Evolutionary conservation across 495 filamentous ascomycete species (phyloP).

Genomic region (Penicillium soppii): DNA sequence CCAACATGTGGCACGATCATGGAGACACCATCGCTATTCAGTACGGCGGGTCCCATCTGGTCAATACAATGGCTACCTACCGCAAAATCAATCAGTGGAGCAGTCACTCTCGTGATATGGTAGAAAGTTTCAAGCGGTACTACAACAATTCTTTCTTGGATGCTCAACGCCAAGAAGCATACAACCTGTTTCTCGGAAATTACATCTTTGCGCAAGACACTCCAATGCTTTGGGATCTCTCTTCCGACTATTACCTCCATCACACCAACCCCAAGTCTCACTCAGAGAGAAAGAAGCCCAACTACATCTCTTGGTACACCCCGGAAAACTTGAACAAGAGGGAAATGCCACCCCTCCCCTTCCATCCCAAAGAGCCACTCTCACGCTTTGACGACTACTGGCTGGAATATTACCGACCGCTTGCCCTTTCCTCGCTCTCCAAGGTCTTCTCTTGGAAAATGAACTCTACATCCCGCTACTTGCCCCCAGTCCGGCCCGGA

Average conservation of each 20-base stretch:
- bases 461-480: slow-evolving; percentile 80
- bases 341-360: slow-evolving; percentile 53
- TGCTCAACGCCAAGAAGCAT: slow-evolving; percentile 93
- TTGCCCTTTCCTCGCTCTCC: slow-evolving; percentile 76
- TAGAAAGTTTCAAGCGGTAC: slow-evolving; percentile 98
- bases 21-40: slow-evolving; percentile 97
- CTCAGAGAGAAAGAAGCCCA: slow-evolving; percentile 61
- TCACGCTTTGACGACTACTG: slow-evolving; percentile 89
- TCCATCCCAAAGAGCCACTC: slow-evolving; percentile 53
- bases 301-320: slow-evolving; percentile 86
- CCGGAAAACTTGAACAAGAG: slow-evolving; percentile 66
- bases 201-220: slow-evolving; percentile 89
- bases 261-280: slow-evolving; percentile 78
- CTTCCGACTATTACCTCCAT: slow-evolving; percentile 95
- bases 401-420: slow-evolving; percentile 95
- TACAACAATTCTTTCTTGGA: slow-evolving; percentile 99
- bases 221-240: slow-evolving; percentile 96
- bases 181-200: slow-evolving; percentile 96
- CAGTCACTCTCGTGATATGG: slow-evolving; percentile 95
- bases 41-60: slow-evolving; percentile 94
- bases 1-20: slow-evolving; percentile 93
- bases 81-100: slow-evolving; percentile 99
- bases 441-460: slow-evolving; percentile 91
- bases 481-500: slow-evolving; percentile 64
- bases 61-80: slow-evolving; percentile 99